Evolutionary conservation across 1,139 yeast genomes (phyloP), one percentile per base, ranked within the genome.

Genomic region (Zygosaccharomyces sapae): DNA sequence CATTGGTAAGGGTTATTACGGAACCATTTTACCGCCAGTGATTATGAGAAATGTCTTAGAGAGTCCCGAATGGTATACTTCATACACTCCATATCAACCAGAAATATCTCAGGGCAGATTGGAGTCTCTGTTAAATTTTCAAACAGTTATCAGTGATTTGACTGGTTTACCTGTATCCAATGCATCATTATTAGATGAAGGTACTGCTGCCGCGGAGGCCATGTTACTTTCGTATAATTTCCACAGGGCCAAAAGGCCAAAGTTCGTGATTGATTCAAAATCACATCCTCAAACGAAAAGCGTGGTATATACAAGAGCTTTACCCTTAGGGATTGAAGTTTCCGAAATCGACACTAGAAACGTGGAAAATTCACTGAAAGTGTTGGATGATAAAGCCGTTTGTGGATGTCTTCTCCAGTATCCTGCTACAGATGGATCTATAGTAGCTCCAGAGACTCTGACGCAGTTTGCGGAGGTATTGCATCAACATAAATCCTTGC

Each of bases 191-290:
- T 76, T 92, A 58, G 98, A 92, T 68, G 98, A 92, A 71, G 97
- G 95, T 47, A 86, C 97, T 10, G 97, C 98, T 24, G 98, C 97
- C 16, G 96, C 95, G 41, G 98, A 92, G 70, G 97, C 97, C 37
- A 86, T 92, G 94, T 76, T 90, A 43, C 73, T 92, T 74, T 77
- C 95, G 1, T 88, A 74, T 71, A 82, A 84, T 61, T 74, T 76
- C 48, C 66, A 75, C 41, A 81, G 79, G 61, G 86, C 83, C 51
- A 90, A 89, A 71, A 83, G 80, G 62, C 58, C 68, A 18, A 74
- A 74, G 42, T 90, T 78, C 62, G 84, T 85, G 39, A 86, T 89
- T 35, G 97, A 92, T 66, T 63, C 75, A 30, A 80, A 81, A 52
- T 74, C 89, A 43, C 95, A 88, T 65, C 86, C 88, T 31, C 98